Evolutionary conservation across 768 basidiomycete genomes (phyloP).

Genomic region (Pseudohyphozyma bogoriensis): DNA sequence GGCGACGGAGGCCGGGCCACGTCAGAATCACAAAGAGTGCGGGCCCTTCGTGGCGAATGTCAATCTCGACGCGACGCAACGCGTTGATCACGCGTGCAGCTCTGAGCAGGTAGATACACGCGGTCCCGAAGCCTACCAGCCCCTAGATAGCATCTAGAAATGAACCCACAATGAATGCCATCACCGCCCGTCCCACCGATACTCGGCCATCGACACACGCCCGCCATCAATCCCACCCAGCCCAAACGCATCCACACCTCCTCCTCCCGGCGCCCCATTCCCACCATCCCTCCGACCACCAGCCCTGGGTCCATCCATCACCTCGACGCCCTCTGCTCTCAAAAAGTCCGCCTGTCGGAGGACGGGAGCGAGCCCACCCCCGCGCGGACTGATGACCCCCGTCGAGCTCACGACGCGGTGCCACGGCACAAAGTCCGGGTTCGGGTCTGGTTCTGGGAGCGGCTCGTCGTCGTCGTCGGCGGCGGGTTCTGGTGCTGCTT

Average conservation of each 20-base stretch:
- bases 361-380: not conserved
- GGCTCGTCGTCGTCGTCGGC: not conserved
- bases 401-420: constrained; percentile 10
- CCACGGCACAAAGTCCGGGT: constrained; percentile 22
- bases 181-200: constrained; percentile 11
- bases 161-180: not conserved
- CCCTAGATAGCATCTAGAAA: too few relatives aligned
- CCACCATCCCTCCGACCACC: not conserved
- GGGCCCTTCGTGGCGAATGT: too few relatives aligned
- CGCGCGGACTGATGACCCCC: constrained; percentile 21
- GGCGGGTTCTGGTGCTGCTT: not conserved
- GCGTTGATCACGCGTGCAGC: too few relatives aligned
- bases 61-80: too few relatives aligned
- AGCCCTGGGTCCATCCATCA: not conserved
- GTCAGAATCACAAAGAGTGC: too few relatives aligned
- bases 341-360: constrained; percentile 19
- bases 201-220: constrained; percentile 17
- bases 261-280: not conserved
- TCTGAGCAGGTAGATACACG: too few relatives aligned
- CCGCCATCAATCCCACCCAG: constrained; percentile 11
- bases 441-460: constrained; percentile 1
- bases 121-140: too few relatives aligned
- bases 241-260: constrained; percentile 11
- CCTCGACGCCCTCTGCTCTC: constrained; percentile 19
- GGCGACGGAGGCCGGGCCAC: too few relatives aligned